Evolutionary conservation across 2,329 filamentous ascomycete genomes (phyloP), one percentile per base, ranked within the genome.

Genomic region (Graphilbum fragrans): DNA sequence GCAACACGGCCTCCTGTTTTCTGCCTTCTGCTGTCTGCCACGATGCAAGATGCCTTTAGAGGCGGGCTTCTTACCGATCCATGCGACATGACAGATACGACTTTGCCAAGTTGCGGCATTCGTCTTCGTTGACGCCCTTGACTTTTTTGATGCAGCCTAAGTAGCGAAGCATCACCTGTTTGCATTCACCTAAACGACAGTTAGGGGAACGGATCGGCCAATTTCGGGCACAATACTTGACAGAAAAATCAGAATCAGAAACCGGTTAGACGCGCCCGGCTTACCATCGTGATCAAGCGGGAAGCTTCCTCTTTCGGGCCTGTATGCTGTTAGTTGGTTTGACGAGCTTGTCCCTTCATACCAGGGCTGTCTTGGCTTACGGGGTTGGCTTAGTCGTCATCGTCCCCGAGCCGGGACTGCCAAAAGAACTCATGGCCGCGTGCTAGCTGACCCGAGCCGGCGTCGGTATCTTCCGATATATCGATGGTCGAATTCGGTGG

Each of bases 281-380:
- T 50, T 53, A 66, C 66, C 86, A 60, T 94, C 87, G 54, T 95
- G 88, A 61, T 96, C 90, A 42, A 96, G 77, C n/a, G 90, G 90
- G 56, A 96, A 96, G 53, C 86, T 93, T 42, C 90, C 90, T 53
- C 88, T 80, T 59, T 95, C 84, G 5, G 90, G 90, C 43, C 86
- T 92, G 44, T n/a, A 11, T 12, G 7, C 18, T 16, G 38, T 45
- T 21, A 46, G 42, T n/a, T n/a, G n/a, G n/a, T n/a, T n/a, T n/a
- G n/a, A n/a, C n/a, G n/a, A n/a, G n/a, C n/a, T n/a, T n/a, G n/a
- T n/a, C n/a, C n/a, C n/a, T n/a, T n/a, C 2, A 21, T 2, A 10
- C 8, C 11, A 5, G 8, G 22, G 38, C 21, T 14, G 38, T 9
- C 16, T 25, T 31, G 12, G 52, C 58, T 49, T 44, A 62, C 59